Percentiles rank a stretch among this genome's conserved stretches.
phyloP scores from a whole-genome alignment of 257 asterid species.

The Asclepias syriaca region DNA sequence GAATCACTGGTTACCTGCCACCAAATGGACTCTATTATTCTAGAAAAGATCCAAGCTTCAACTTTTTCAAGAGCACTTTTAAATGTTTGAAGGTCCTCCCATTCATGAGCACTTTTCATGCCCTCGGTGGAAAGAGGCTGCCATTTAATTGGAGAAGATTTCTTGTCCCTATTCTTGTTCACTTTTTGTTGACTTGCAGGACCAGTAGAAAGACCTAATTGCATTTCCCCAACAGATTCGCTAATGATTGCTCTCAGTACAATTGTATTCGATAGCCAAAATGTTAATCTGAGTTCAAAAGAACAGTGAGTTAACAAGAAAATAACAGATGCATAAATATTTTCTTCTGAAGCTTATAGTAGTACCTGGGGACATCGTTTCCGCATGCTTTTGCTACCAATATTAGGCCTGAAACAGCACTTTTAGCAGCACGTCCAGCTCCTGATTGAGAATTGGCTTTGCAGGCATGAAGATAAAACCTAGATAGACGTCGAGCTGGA shows the following conservation, averaged over 20 bases:
- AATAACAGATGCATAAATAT: not conserved
- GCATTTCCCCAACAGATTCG: slow-evolving; percentile 35
- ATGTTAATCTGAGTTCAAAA: slow-evolving; percentile 55
- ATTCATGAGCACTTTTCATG: slow-evolving; percentile 32
- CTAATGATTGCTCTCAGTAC: slow-evolving; percentile 60
- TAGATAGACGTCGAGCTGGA: slow-evolving; percentile 80
- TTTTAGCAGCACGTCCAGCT: slow-evolving; percentile 57
- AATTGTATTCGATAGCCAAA: slow-evolving; percentile 74
- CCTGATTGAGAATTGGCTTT: slow-evolving; percentile 37
- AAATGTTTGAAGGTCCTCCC: slow-evolving; percentile 55
- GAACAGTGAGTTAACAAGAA: slow-evolving; percentile 1
- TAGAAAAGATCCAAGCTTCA: slow-evolving; percentile 73
- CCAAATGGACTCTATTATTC: slow-evolving; percentile 80
- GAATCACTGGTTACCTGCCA: slow-evolving; percentile 61
- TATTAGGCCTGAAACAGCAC: slow-evolving; percentile 65
- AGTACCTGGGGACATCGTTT: slow-evolving; percentile 84
- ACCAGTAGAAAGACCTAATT: slow-evolving; percentile 31
- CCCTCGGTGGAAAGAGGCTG: slow-evolving; percentile 37
- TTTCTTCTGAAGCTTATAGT: slow-evolving; percentile 5
- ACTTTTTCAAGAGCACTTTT: slow-evolving; percentile 56
- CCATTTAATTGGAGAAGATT: slow-evolving; percentile 47
- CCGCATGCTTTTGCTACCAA: slow-evolving; percentile 82
- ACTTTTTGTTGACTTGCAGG: slow-evolving; percentile 21
- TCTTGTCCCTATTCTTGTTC: slow-evolving; percentile 26
- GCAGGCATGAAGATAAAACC: slow-evolving; percentile 65